Percentiles rank a stretch among this genome's conserved stretches.
These are phyloP conservation scores for Coemansia sp. DNA, from an alignment of 192 early-diverging fungal genomes.

Conservation along the genomic window DNA sequence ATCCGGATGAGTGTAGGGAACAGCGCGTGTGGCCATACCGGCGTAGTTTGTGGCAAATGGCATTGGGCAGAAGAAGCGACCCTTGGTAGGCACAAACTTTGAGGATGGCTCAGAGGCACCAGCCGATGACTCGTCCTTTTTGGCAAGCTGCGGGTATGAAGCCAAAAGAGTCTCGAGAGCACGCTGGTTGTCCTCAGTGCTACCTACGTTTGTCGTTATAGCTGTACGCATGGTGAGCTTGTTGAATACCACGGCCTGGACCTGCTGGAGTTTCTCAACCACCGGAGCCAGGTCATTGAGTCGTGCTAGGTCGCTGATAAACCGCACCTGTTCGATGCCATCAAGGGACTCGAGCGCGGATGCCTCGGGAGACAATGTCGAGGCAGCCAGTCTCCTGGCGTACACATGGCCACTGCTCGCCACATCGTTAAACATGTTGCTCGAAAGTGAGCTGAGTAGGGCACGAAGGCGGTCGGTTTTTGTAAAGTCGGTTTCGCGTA, in stretches of 20 bases:
- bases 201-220: slow-evolving; percentile 28
- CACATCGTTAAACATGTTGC: slow-evolving; percentile 72
- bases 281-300: slow-evolving; percentile 58
- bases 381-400: slow-evolving; percentile 68
- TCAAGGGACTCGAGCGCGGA: slow-evolving; percentile 44
- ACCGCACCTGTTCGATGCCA: slow-evolving; percentile 72
- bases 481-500: slow-evolving; percentile 68
- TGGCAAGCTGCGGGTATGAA: slow-evolving; percentile 13
- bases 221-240: slow-evolving; percentile 37
- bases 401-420: slow-evolving; percentile 79
- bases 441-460: slow-evolving; percentile 67
- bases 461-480: slow-evolving; percentile 71
- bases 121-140: neutral
- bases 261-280: slow-evolving; percentile 54
- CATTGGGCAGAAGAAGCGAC: slow-evolving; percentile 72
- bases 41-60: slow-evolving; percentile 88
- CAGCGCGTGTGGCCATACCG: slow-evolving; percentile 65
- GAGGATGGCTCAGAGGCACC: neutral
- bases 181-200: slow-evolving; percentile 27
- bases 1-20: slow-evolving; percentile 83
- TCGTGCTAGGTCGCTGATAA: slow-evolving; percentile 69
- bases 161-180: slow-evolving; percentile 29
- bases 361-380: slow-evolving; percentile 58
- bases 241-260: slow-evolving; percentile 47
- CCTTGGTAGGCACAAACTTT: slow-evolving; percentile 42